A percentile compares a stretch with the other conserved stretches of the same genome.
Conservation (phyloP, 495 filamentous ascomycete species). For the Neurospora sp. region DNA sequence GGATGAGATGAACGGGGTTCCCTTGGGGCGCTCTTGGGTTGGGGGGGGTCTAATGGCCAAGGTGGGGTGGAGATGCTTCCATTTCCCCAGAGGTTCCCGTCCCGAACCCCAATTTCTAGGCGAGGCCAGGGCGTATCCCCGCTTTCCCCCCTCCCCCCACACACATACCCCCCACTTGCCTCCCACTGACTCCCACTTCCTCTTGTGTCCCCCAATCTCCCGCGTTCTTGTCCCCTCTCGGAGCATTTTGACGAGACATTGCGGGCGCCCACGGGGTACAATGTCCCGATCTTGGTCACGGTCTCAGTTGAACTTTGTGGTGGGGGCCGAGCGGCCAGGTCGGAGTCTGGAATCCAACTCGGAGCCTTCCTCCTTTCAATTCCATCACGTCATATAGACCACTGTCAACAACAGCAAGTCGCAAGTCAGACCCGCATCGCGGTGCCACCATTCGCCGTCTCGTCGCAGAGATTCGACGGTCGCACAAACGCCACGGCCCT, state of each 20-base stretch:
- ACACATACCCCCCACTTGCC: neutral
- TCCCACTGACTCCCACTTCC: neutral
- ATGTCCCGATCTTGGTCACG: neutral
- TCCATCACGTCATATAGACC: neutral
- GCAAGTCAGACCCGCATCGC: neutral
- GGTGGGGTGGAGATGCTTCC: neutral
- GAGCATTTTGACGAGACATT: neutral
- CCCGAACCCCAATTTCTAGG: neutral
- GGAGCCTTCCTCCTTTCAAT: neutral
- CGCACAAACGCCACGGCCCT: neutral
- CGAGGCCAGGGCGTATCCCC: neutral
- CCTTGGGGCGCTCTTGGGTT: neutral
- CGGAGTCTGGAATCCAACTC: neutral
- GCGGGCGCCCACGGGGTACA: neutral
- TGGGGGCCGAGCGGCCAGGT: neutral
- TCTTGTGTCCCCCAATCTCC: neutral
- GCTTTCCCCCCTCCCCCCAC: neutral
- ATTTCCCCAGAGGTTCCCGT: neutral
- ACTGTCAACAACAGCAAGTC: neutral
- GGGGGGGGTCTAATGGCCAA: neutral
- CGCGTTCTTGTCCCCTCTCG: neutral
- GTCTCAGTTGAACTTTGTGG: neutral
- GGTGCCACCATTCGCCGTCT: neutral
- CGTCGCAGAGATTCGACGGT: neutral
- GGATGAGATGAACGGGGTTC: neutral